Base-by-base conservation (phyloP, 2,329 filamentous ascomycete species). In the Claviceps citrina region DNA sequence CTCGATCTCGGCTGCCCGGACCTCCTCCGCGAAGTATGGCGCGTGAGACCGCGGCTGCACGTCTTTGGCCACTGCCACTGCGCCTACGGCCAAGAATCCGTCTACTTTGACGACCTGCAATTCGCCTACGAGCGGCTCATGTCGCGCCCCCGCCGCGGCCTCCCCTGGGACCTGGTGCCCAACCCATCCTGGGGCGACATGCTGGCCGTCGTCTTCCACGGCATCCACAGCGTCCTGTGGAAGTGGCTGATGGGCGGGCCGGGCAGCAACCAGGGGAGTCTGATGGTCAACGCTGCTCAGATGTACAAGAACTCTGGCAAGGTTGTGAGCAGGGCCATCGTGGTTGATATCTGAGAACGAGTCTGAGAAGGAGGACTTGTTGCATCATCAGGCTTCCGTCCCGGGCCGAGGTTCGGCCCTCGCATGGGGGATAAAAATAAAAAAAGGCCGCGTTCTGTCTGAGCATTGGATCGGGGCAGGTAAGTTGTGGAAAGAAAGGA, bases 41-140 rank as follows among this genome's bases (percentile, higher is more conserved):
- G 81, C 27, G 75, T 85, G 9, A 76, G 73, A 45, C 86, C 86
- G 0, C 66, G 66, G 10, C 63, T 93, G 12, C 84, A 93, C 57
- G 71, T 93, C 36, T 93, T 91, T 55, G 86, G 85, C 1, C 86
- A 94, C 58, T 71, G 87, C 19, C 86, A 94, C 61, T 81, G 71
- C 52, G 82, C 76, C 7, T 72, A 81, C 34, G 86, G 85, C 13
- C 65, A 65, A 32, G 76, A 86, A 51, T 59, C 76, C 0, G 68
- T 82, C 8, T 81, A 75, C 59, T 93, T 82, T 68, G 84, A 91
- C 56, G 71, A 76, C 20, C 72, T 75, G 44, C 84, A 93, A 58
- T 63, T 62, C 25, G 71, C 71, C 2, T 86, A 84, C 59, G 84
- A 89, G 59, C 63, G 66, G n/a, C 66, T 84, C 19, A 60, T 72